These are phyloP conservation scores for Rhodomyrtus psidioides DNA, from an alignment of 441 rosid genomes.

Conservation along the genomic window DNA sequence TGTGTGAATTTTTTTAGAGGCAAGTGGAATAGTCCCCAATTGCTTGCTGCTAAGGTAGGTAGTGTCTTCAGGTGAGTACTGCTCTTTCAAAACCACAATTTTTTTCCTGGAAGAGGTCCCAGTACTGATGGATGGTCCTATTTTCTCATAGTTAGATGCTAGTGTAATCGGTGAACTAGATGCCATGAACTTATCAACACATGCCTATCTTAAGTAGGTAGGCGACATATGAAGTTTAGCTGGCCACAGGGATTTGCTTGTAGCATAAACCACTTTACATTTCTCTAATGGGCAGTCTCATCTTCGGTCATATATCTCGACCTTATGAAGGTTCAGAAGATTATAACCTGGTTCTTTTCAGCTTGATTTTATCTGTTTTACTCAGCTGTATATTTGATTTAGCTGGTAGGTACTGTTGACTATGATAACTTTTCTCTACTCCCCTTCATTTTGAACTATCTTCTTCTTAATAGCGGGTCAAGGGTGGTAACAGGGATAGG, in stretches of 20 bases:
- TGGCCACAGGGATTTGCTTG: background rate
- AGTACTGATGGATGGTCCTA: background rate
- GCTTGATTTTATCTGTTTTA: background rate
- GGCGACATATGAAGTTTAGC: background rate
- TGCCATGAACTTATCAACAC: background rate
- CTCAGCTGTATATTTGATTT: background rate
- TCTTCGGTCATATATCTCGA: background rate
- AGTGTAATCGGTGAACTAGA: background rate
- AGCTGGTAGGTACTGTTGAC: background rate
- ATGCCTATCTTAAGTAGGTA: background rate
- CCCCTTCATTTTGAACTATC: background rate
- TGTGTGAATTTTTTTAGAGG: conserved; percentile 72
- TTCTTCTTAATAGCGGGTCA: background rate
- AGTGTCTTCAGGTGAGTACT: conserved; percentile 88
- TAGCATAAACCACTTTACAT: background rate
- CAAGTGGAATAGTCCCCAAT: conserved; percentile 73
- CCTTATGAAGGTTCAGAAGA: background rate
- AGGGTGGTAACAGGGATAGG: background rate
- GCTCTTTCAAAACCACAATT: conserved; percentile 18
- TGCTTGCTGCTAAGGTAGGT: conserved; percentile 87
- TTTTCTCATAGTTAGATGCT: background rate
- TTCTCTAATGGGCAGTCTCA: background rate
- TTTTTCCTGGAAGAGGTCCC: background rate
- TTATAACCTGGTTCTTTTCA: background rate
- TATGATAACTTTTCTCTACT: background rate